Percentiles rank a stretch among this genome's conserved stretches.
Conservation (phyloP, 2,329 filamentous ascomycete species). For the Fusarium sp. region DNA sequence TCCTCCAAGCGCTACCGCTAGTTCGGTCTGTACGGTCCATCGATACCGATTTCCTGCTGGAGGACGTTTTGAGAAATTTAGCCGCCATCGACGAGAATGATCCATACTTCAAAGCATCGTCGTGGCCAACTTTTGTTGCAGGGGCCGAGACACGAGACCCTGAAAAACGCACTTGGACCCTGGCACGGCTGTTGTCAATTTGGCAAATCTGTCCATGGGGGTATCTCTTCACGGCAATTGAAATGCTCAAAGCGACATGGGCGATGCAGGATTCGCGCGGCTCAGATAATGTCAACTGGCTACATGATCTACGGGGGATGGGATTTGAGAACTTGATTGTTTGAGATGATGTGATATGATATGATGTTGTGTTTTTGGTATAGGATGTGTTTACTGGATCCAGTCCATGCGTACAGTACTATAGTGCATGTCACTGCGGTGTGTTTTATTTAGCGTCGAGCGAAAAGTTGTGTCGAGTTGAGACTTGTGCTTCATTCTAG, state of each 20-base stretch:
- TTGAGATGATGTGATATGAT: constrained; percentile 35
- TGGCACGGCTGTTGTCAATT: constrained; percentile 57
- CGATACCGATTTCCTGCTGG: constrained; percentile 56
- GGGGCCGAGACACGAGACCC: constrained; percentile 62
- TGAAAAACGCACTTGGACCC: constrained; percentile 59
- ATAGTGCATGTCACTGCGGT: not conserved
- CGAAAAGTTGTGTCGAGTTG: constrained; percentile 23
- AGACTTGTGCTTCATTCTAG: constrained; percentile 19
- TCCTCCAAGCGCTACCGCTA: constrained; percentile 54
- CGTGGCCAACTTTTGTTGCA: constrained; percentile 68
- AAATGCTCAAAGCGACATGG: constrained; percentile 60
- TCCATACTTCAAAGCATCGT: constrained; percentile 66
- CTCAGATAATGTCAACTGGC: constrained; percentile 48
- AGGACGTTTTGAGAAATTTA: constrained; percentile 61
- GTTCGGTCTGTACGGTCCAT: constrained; percentile 49
- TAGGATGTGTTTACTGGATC: constrained; percentile 3
- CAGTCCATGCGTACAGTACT: constrained; percentile 15
- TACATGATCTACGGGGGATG: constrained; percentile 54
- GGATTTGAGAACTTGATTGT: constrained; percentile 59
- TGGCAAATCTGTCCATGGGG: constrained; percentile 59
- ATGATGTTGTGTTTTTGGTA: not conserved
- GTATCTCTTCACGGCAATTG: constrained; percentile 60
- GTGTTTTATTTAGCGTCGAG: constrained; percentile 18
- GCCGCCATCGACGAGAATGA: constrained; percentile 58
- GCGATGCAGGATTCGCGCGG: constrained; percentile 50